phyloP scores from a whole-genome alignment of 106 monocot genomes.

The Apostasia shenzhenica region DNA sequence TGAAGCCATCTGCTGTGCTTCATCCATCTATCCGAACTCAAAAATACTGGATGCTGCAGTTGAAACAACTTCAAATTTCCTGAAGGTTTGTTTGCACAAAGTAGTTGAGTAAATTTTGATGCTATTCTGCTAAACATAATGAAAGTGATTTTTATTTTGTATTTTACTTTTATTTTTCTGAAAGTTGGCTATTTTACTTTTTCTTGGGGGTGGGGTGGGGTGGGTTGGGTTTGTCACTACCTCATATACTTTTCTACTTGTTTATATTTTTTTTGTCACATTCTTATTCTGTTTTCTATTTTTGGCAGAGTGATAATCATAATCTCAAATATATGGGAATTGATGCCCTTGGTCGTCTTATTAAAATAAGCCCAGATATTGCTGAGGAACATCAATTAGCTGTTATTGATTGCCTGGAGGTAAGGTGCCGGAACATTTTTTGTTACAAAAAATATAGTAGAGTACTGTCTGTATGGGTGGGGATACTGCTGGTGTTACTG shows the following conservation, averaged over 20 bases:
- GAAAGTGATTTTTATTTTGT: background rate
- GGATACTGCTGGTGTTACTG: too few species aligned
- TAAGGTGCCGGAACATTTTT: constrained; percentile 11
- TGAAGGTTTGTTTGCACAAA: constrained; percentile 62
- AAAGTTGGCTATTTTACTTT: background rate
- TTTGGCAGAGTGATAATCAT: constrained; percentile 82
- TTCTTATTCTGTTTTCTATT: background rate
- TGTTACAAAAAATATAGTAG: background rate
- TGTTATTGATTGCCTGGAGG: constrained; percentile 99
- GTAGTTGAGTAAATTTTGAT: background rate
- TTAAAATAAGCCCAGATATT: constrained; percentile 94
- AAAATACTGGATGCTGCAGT: constrained; percentile 77
- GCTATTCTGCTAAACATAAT: background rate
- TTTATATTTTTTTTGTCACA: background rate
- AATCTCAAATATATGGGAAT: constrained; percentile 99
- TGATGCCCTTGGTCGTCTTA: constrained; percentile 89
- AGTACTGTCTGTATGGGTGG: background rate
- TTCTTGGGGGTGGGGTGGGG: background rate
- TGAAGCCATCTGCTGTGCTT: constrained; percentile 94
- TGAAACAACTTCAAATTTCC: constrained; percentile 90
- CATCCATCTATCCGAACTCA: constrained; percentile 82
- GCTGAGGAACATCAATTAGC: constrained; percentile 96
- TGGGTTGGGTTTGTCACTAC: too few species aligned
- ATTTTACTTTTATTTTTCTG: background rate
- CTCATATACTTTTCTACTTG: background rate